Conservation (phyloP, 441 rosid genomes). For the Pelargonium exstipulatum region DNA sequence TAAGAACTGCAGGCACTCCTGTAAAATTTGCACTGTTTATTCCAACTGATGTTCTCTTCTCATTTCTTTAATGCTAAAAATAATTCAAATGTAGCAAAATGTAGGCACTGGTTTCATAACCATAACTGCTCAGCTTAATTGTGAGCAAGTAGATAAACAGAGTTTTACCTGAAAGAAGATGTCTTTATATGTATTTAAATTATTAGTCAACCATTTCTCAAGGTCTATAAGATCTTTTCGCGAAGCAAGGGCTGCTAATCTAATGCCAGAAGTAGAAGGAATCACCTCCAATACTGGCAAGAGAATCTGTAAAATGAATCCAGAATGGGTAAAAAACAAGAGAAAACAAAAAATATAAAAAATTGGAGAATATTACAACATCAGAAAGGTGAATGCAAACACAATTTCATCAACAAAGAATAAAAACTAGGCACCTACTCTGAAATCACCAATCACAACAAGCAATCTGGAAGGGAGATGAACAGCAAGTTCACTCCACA, state of each 20-base stretch:
- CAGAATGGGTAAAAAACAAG: conserved; percentile 8
- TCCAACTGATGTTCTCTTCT: conserved; percentile 19
- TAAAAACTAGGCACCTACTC: not conserved
- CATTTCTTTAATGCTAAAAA: conserved; percentile 14
- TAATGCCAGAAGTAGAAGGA: conserved; percentile 60
- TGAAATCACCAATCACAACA: not conserved
- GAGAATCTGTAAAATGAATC: conserved; percentile 51
- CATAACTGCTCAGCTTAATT: not conserved
- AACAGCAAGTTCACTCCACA: not conserved
- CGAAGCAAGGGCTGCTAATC: conserved; percentile 86
- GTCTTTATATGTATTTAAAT: conserved; percentile 55
- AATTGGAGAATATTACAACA: not conserved
- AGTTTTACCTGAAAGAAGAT: conserved; percentile 66
- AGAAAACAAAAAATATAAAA: not conserved
- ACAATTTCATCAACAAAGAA: not conserved
- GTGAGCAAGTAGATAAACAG: not conserved
- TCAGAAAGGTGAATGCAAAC: not conserved
- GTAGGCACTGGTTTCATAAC: not conserved
- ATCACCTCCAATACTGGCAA: conserved; percentile 62
- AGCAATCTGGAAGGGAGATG: conserved; percentile 1
- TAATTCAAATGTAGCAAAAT: not conserved
- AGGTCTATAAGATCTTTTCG: conserved; percentile 66
- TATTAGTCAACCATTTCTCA: conserved; percentile 74
- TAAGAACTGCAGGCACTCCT: conserved; percentile 87
- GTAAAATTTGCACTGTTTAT: conserved; percentile 27